Conservation (phyloP, 371 early-diverging fungal species). For the Synchytrium microbalum region DNA sequence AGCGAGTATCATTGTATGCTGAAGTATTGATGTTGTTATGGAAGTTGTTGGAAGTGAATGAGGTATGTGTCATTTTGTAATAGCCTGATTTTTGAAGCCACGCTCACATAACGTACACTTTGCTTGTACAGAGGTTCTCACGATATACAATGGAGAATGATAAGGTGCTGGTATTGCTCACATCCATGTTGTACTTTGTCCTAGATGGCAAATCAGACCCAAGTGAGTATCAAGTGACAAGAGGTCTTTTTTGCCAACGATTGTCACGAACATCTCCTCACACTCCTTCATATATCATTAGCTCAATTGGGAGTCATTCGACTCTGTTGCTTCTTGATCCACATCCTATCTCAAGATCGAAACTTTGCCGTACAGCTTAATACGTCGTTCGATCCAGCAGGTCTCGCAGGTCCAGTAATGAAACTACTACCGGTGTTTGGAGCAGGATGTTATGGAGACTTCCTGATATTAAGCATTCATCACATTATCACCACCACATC, state of each 20-base stretch:
- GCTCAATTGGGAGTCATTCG: conserved; percentile 36
- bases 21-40: conserved; percentile 80
- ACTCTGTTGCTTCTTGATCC: conserved; percentile 73
- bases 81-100: neutral
- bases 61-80: conserved; percentile 32
- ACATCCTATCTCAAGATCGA: conserved; percentile 71
- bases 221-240: conserved; percentile 32
- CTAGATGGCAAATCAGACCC: conserved; percentile 53
- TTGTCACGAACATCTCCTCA: neutral
- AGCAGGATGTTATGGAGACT: conserved; percentile 71
- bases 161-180: conserved; percentile 53
- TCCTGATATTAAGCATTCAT: conserved; percentile 66
- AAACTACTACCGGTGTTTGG: conserved; percentile 64
- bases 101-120: neutral
- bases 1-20: conserved; percentile 54
- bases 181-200: conserved; percentile 55
- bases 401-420: conserved; percentile 44
- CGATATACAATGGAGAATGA: conserved; percentile 63
- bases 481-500: conserved; percentile 62
- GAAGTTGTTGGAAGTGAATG: conserved; percentile 69
- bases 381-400: conserved; percentile 59
- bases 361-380: conserved; percentile 69
- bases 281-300: conserved; percentile 1
- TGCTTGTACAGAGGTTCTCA: conserved; percentile 49
- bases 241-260: neutral